Conservation (phyloP, 257 asterid species). For the Knoxia roxburghii region DNA sequence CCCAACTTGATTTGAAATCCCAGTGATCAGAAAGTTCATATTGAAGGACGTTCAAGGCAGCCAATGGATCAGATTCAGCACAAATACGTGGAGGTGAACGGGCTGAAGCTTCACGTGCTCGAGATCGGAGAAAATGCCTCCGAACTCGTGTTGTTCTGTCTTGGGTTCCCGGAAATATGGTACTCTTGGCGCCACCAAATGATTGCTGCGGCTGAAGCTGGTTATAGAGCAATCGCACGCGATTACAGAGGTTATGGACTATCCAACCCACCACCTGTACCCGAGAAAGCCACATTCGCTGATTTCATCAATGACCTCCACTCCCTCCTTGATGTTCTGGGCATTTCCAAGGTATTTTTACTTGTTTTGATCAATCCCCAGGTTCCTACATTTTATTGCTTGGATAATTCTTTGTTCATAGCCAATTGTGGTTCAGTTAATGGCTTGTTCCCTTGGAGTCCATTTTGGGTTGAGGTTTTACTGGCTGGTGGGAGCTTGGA, state of each 20-base stretch:
- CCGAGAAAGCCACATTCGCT: slow-evolving; percentile 33
- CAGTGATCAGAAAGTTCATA: too few relatives aligned
- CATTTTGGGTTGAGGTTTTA: slow-evolving; percentile 41
- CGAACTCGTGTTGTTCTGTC: slow-evolving; percentile 16
- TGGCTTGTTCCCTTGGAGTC: too few relatives aligned
- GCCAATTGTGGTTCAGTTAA: too few relatives aligned
- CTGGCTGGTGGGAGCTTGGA: slow-evolving; percentile 17
- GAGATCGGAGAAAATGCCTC: slow-evolving; percentile 24
- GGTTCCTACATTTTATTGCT: too few relatives aligned
- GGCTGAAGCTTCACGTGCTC: slow-evolving; percentile 28
- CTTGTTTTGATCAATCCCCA: too few relatives aligned
- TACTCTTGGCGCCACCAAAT: slow-evolving; percentile 26
- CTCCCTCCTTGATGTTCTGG: slow-evolving; percentile 36
- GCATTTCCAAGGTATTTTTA: slow-evolving; percentile 53
- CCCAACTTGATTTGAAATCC: too few relatives aligned
- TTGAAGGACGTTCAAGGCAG: too few relatives aligned
- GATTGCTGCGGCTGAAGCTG: too few relatives aligned
- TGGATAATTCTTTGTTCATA: too few relatives aligned
- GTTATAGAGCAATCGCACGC: too few relatives aligned
- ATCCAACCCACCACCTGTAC: slow-evolving; percentile 41
- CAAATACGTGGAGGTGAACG: slow-evolving; percentile 22
- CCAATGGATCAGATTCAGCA: slow-evolving; percentile 28
- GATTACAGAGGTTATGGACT: slow-evolving; percentile 63
- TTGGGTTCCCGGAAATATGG: slow-evolving; percentile 38
- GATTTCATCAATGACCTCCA: slow-evolving; percentile 23